A percentile compares a stretch with the other conserved stretches of the same genome.
Evolutionary conservation across 2,329 filamentous ascomycete genomes (phyloP).

Genomic region (Elsinoe arachidis): DNA sequence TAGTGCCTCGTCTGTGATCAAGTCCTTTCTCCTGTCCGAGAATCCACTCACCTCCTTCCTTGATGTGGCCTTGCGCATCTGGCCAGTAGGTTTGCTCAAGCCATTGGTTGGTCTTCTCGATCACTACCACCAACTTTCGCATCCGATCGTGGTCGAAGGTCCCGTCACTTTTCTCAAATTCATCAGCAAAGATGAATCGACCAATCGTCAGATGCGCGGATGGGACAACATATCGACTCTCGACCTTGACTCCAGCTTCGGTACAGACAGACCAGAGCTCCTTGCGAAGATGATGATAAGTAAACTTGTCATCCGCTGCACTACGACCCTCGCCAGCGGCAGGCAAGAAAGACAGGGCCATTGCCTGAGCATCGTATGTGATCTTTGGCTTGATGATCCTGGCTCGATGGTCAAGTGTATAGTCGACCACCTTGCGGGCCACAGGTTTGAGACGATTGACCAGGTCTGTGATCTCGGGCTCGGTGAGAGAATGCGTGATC

Average conservation of each 20-base stretch:
- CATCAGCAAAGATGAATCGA: conserved; percentile 62
- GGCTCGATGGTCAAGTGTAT: conserved; percentile 57
- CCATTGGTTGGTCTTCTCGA: conserved; percentile 72
- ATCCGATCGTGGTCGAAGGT: conserved; percentile 46
- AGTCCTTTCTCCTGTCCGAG: conserved; percentile 80
- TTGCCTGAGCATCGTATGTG: conserved; percentile 74
- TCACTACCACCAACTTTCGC: conserved; percentile 54
- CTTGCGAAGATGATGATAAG: conserved; percentile 81
- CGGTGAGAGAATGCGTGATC: conserved; percentile 68
- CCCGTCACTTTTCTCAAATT: conserved; percentile 40
- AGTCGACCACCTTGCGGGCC: conserved; percentile 54
- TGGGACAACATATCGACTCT: conserved; percentile 76
- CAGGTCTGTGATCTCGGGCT: conserved; percentile 57
- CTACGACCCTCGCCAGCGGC: conserved; percentile 50
- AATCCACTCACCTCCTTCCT: conserved; percentile 62
- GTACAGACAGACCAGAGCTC: conserved; percentile 61
- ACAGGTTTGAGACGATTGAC: conserved; percentile 48
- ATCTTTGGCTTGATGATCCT: conserved; percentile 74
- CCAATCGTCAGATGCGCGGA: conserved; percentile 84
- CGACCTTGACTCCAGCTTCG: conserved; percentile 58
- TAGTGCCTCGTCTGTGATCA: conserved; percentile 61
- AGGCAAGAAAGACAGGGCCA: conserved; percentile 81
- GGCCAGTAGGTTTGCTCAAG: conserved; percentile 65
- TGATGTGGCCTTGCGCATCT: conserved; percentile 31
- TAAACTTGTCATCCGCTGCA: conserved; percentile 55